These are phyloP conservation scores for Lichtheimia corymbifera DNA, from an alignment of 371 early-diverging fungal species.

Conservation along the genomic window DNA sequence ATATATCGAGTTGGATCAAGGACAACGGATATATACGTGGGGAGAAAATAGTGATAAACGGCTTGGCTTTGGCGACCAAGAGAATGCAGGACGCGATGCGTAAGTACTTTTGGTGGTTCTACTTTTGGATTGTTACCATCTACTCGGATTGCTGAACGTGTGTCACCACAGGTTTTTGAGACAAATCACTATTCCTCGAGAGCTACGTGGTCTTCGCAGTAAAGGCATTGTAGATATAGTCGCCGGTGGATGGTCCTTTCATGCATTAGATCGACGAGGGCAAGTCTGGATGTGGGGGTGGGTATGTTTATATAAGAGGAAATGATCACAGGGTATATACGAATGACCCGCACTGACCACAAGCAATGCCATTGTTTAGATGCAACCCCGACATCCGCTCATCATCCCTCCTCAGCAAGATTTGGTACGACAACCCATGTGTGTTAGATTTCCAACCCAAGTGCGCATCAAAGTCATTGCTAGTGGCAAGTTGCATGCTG, in stretches of 20 bases:
- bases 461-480: slow-evolving; percentile 12
- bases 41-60: slow-evolving; percentile 36
- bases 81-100: slow-evolving; percentile 12
- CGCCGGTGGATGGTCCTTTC: slow-evolving; percentile 45
- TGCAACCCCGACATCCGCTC: slow-evolving; percentile 11
- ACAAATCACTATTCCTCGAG: slow-evolving; percentile 21
- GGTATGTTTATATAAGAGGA: slow-evolving; percentile 10
- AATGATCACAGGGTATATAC: not conserved
- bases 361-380: not conserved
- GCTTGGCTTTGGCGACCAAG: slow-evolving; percentile 24
- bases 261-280: slow-evolving; percentile 35
- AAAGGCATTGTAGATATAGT: slow-evolving; percentile 35
- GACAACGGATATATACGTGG: slow-evolving; percentile 35
- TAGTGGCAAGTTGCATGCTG: slow-evolving; percentile 36
- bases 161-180: not conserved
- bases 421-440: slow-evolving; percentile 12
- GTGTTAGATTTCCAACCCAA: slow-evolving; percentile 10
- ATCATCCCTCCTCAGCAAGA: not conserved
- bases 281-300: slow-evolving; percentile 43
- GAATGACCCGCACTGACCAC: not conserved
- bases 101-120: not conserved
- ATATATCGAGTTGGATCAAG: slow-evolving; percentile 25
- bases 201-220: slow-evolving; percentile 21
- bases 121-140: too few species aligned
- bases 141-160: too few species aligned